Percentiles rank a stretch among this genome's conserved stretches.
These are phyloP conservation scores for Erodium moschatum DNA, from an alignment of 441 rosid species.

Conservation along the genomic window DNA sequence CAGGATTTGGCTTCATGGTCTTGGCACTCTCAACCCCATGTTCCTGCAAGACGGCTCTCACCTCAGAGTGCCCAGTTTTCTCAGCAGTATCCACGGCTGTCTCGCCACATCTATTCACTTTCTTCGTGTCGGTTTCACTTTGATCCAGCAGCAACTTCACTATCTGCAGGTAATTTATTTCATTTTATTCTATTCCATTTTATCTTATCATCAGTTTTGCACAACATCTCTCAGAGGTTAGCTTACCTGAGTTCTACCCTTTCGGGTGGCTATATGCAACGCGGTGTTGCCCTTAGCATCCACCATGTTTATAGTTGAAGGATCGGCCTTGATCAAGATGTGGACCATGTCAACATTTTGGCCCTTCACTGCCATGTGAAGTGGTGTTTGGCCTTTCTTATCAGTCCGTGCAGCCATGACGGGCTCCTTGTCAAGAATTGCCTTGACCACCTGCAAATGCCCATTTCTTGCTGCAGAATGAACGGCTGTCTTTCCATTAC, in stretches of 20 bases:
- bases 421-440: constrained; percentile 14
- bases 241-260: constrained; percentile 8
- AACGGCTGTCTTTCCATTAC: constrained; percentile 8
- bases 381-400: constrained; percentile 16
- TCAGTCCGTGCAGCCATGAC: constrained; percentile 10
- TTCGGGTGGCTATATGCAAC: constrained; percentile 19
- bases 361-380: constrained; percentile 16
- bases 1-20: constrained; percentile 7
- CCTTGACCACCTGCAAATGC: constrained; percentile 14
- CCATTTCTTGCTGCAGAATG: constrained; percentile 18
- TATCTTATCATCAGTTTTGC: too few species aligned
- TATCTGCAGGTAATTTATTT: constrained; percentile 13
- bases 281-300: constrained; percentile 22
- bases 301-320: neutral
- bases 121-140: constrained; percentile 8
- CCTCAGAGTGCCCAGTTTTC: constrained; percentile 14
- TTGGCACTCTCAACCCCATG: constrained; percentile 6
- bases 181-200: too few species aligned
- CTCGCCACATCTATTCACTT: constrained; percentile 14
- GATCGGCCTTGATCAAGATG: constrained; percentile 12
- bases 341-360: constrained; percentile 15
- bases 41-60: neutral
- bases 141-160: constrained; percentile 11
- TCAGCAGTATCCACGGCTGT: constrained; percentile 20
- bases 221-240: neutral